Evolutionary conservation across 371 early-diverging fungal species (phyloP).

Genomic region (Entomophthora muscae): DNA sequence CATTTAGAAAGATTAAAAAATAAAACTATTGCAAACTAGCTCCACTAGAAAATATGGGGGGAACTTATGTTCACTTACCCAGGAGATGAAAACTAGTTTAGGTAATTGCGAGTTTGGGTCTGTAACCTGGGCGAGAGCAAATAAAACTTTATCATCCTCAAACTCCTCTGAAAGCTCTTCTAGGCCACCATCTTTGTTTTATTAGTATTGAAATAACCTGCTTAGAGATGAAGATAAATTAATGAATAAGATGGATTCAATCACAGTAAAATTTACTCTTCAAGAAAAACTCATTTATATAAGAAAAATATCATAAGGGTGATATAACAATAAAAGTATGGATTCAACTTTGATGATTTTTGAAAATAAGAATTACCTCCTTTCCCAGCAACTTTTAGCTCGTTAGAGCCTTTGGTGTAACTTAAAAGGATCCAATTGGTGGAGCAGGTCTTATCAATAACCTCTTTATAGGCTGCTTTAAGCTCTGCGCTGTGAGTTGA

Average conservation of each 20-base stretch:
- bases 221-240: too few species aligned
- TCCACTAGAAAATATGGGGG: too few species aligned
- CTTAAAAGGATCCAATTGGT: conserved; percentile 56
- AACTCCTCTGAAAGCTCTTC: conserved; percentile 81
- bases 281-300: too few species aligned
- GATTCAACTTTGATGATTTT: too few species aligned
- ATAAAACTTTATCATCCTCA: conserved; percentile 69
- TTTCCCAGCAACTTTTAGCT: conserved; percentile 48
- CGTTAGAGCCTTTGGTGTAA: conserved; percentile 64
- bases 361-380: conserved; percentile 47
- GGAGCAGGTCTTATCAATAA: conserved; percentile 29
- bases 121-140: conserved; percentile 59
- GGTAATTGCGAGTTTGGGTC: conserved; percentile 74
- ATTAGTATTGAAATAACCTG: too few species aligned
- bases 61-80: conserved; percentile 45
- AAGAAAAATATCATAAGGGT: too few species aligned
- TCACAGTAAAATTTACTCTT: too few species aligned
- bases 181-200: conserved; percentile 40
- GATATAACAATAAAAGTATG: too few species aligned
- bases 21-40: too few species aligned
- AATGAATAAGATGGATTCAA: too few species aligned
- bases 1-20: too few species aligned
- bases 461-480: conserved; percentile 33
- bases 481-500: conserved; percentile 27
- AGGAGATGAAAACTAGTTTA: conserved; percentile 77